A percentile compares a stretch with the other conserved stretches of the same genome.
These are phyloP conservation scores for Panicum miliaceum DNA, from an alignment of 176 grass and related monocot species.

Conservation along the genomic window DNA sequence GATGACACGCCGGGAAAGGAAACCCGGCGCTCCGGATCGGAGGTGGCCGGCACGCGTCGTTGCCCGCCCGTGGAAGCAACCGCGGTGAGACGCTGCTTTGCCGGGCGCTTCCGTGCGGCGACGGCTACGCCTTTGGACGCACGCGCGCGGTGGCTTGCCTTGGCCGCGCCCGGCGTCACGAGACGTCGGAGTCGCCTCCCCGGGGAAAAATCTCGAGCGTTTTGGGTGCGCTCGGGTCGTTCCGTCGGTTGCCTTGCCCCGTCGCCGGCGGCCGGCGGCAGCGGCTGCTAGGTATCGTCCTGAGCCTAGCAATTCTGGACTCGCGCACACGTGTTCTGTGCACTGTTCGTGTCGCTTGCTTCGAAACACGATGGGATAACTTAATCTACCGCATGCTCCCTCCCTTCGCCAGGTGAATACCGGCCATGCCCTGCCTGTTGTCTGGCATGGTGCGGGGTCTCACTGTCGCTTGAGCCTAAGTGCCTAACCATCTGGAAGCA, in stretches of 20 bases:
- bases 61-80: slow-evolving; percentile 1
- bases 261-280: background rate
- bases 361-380: background rate
- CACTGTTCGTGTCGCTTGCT: background rate
- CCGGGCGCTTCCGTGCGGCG: slow-evolving; percentile 16
- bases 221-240: background rate
- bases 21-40: too few relatives aligned
- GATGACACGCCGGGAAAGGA: background rate
- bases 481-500: too few relatives aligned
- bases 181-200: background rate
- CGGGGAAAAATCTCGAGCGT: background rate
- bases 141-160: slow-evolving; percentile 8
- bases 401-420: slow-evolving; percentile 1
- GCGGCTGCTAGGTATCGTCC: background rate
- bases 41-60: background rate
- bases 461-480: background rate
- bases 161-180: background rate
- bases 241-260: too few relatives aligned
- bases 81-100: background rate
- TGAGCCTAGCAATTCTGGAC: background rate
- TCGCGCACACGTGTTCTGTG: background rate
- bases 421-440: background rate
- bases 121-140: slow-evolving; percentile 19
- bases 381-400: background rate
- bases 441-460: background rate